Base-by-base conservation (phyloP, 805 yeast genomes). In the Ogataea sp. region DNA sequence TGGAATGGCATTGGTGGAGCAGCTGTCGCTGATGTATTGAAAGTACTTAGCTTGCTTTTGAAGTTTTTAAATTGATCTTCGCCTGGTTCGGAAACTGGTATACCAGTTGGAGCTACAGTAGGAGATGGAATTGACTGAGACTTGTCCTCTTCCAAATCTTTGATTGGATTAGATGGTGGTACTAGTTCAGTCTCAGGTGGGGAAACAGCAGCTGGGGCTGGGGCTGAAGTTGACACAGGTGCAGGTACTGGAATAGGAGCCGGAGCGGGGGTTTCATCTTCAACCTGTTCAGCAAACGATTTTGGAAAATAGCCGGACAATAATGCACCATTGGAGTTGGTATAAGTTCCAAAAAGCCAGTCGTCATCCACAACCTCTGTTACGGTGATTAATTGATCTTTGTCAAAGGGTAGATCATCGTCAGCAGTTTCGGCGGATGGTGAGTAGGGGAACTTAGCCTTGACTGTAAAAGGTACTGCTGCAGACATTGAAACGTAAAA, bases 321-420 rank as follows among this genome's bases (percentile, higher is more conserved):
- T 20, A 48, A 32, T 9, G 45, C 52, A 5, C 85, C 85, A 25
- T 64, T 63, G 4, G 36, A 26, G 43, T 64, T 72, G 3, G 51
- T 52, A 50, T 73, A 83, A 4, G 68, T 63, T 3, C 98, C 98
- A 30, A 73, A 66, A 54, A 75, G 83, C 97, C 97, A 93, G 46
- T 89, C 96, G 6, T 80, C 95, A 58, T 90, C 97, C 49, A 87
- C 96, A 39, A 85, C 68, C 29, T 75, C 77, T 5, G 80, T 77
- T 21, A 90, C 96, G 3, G 78, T 74, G 47, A 90, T 80, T 23
- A 73, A 47, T 56, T 83, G 87, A 17, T 83, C 89, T 4, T 66
- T 74, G 0, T 59, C 57, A 50, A 90, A 89, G 26, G 73, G 67
- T 55, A 90, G 70, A 58, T 90, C 98, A 56, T 93, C 97, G 23